phyloP scores from a whole-genome alignment of 2,329 filamentous ascomycete species.

The Calonectria naviculata region DNA sequence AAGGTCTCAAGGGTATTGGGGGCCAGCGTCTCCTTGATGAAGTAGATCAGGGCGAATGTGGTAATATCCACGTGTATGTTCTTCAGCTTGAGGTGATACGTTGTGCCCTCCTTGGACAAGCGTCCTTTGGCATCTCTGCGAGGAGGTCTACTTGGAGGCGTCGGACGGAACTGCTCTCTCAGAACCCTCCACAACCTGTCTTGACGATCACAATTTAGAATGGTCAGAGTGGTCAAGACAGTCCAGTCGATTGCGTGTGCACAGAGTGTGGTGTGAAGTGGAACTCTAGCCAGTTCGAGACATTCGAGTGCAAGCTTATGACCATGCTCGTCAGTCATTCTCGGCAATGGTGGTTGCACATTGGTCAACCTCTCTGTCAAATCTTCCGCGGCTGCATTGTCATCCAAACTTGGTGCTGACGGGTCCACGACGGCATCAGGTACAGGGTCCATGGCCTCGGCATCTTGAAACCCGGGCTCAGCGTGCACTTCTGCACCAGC shows the following conservation, averaged over 20 bases:
- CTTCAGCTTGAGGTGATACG: conserved; percentile 22
- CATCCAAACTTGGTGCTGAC: neutral
- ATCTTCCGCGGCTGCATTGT: neutral
- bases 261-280: conserved; percentile 19
- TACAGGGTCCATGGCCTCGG: neutral
- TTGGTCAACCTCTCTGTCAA: neutral
- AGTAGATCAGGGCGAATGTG: conserved; percentile 19
- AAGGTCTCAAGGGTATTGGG: conserved; percentile 24
- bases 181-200: conserved; percentile 24
- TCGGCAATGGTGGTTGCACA: neutral
- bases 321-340: neutral
- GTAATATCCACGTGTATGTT: conserved; percentile 28
- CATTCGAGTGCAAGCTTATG: conserved; percentile 23
- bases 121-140: conserved; percentile 8
- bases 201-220: conserved; percentile 21
- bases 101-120: conserved; percentile 7
- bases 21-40: conserved; percentile 26
- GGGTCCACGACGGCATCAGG: neutral
- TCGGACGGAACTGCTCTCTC: conserved; percentile 21
- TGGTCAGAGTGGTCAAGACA: conserved; percentile 25
- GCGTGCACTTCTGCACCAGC: neutral
- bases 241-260: conserved; percentile 27
- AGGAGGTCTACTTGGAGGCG: neutral
- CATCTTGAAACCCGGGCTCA: neutral
- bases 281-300: conserved; percentile 23